Evolutionary conservation across 129 eudicot genomes (phyloP).

Genomic region (Mikania micrantha): DNA sequence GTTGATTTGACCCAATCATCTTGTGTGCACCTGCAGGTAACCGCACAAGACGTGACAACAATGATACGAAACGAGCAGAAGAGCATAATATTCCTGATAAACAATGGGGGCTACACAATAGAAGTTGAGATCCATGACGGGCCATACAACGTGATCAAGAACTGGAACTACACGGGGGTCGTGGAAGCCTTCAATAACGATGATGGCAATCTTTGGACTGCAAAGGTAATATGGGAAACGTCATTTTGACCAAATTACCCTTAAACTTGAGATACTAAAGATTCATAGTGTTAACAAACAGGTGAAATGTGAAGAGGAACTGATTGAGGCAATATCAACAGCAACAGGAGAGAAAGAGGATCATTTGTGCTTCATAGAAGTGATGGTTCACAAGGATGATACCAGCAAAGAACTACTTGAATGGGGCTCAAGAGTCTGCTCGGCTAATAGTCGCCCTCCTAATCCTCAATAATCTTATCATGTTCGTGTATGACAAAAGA

Average conservation of each 20-base stretch:
- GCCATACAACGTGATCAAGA: conserved; percentile 33
- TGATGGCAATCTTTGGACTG: conserved; percentile 42
- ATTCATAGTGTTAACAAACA: not conserved
- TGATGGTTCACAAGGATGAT: conserved; percentile 47
- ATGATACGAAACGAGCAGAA: conserved; percentile 41
- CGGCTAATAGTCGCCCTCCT: conserved; percentile 48
- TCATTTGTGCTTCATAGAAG: conserved; percentile 47
- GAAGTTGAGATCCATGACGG: conserved; percentile 53
- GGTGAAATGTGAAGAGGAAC: conserved; percentile 38
- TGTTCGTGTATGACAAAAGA: not conserved
- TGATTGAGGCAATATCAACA: conserved; percentile 34
- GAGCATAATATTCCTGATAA: conserved; percentile 33
- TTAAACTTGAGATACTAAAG: too few species aligned
- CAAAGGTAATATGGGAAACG: conserved; percentile 21
- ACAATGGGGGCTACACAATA: conserved; percentile 49
- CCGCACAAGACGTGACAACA: conserved; percentile 43
- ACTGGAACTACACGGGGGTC: conserved; percentile 39
- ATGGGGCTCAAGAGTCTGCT: conserved; percentile 50
- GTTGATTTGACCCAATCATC: not conserved
- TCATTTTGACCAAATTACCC: not conserved
- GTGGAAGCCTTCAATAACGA: conserved; percentile 39
- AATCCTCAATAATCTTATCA: conserved; percentile 32
- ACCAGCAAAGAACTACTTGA: conserved; percentile 7
- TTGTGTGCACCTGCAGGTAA: conserved; percentile 12
- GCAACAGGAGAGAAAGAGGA: conserved; percentile 47